Base-by-base conservation (phyloP, 768 basidiomycete species). In the Termitomyces heimii region DNA sequence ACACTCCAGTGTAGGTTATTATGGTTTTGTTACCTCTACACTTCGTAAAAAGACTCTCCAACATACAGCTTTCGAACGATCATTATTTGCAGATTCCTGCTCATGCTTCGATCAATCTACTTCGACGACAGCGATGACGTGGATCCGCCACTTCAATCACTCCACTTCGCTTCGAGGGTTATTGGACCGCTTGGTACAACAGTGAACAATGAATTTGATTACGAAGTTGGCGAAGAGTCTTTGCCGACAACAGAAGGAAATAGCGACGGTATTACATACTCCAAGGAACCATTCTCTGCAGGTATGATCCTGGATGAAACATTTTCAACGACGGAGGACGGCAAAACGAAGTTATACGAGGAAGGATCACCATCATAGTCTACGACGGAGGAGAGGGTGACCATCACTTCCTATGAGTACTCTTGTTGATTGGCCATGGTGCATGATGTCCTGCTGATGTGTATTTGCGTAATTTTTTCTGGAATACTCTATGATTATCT, bases 81-180 rank as follows among this genome's bases (percentile, higher is more conserved):
- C 37, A 67, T 71, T 29, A 71, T 71, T 45, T 70, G 69, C 59
- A 67, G 69, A 24, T 71, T 71, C 60, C 63, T 71, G 9, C 59
- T 70, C 2, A 68, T 64, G 59, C 67, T 71, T 22, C 62, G 66
- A 0, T 60, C 63, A 1, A 65, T 71, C 32, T 68, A 67, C 40
- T 65, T 60, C 45, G 64, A 61, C 37, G 64, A 66, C 1, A 52
- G 54, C 14, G 63, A 58, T 2, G 60, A 59, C 12, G 52, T 54
- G 2, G 53, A 60, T 35, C 44, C 60, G 9, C 59, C 54, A 12
- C 34, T 62, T 18, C 63, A 61, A 13, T 57, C 66, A 2, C 56
- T 66, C 20, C 58, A 56, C 9, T 69, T 69, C 45, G 60, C 60
- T 1, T 69, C 69, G 10, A 60, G 63, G 10, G 62, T 69, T 6